Conservation (phyloP, 345 rosid genomes). For the Sonneratia alba region DNA sequence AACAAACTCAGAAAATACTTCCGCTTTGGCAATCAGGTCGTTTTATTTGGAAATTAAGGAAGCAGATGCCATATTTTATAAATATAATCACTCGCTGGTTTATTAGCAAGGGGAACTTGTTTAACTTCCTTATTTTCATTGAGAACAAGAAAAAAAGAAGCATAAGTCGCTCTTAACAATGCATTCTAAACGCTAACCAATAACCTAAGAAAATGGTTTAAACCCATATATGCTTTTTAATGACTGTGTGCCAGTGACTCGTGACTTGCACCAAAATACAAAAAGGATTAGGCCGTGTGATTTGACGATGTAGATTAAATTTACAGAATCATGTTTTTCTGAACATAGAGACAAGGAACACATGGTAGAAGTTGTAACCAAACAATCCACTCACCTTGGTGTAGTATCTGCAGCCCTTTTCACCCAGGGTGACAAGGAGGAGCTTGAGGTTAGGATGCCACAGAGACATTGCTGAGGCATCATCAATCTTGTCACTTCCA, state of each 20-base stretch:
- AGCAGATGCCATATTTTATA: too few relatives aligned
- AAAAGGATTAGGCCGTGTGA: neutral
- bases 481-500: conserved; percentile 66
- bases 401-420: conserved; percentile 87
- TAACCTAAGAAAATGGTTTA: neutral
- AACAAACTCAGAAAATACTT: too few relatives aligned
- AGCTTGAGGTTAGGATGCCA: conserved; percentile 85
- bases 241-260: neutral
- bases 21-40: too few relatives aligned
- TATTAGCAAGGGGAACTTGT: too few relatives aligned
- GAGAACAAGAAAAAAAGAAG: too few relatives aligned
- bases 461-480: conserved; percentile 66
- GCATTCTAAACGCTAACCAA: neutral
- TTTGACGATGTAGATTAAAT: neutral
- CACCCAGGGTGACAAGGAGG: conserved; percentile 87
- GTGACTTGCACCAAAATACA: neutral
- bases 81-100: too few relatives aligned
- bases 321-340: neutral
- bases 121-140: too few relatives aligned
- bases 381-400: conserved; percentile 48
- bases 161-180: too few relatives aligned
- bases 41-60: too few relatives aligned
- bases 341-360: neutral
- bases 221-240: neutral
- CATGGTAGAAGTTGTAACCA: neutral